Evolutionary conservation across 306 rosid genomes (phyloP).

Genomic region (Lathyrus aphaca): DNA sequence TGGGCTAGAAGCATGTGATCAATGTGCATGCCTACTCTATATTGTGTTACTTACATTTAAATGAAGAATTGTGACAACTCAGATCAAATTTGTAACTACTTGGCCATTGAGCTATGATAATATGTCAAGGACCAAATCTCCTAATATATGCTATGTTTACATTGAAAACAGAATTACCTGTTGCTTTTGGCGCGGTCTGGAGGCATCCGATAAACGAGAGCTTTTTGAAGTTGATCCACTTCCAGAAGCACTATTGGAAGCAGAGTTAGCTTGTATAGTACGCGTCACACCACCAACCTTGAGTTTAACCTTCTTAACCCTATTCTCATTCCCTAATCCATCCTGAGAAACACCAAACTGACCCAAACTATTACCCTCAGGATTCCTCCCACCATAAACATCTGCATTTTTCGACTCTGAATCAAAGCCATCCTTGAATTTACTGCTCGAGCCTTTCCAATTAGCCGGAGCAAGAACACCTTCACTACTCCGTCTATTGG

Average conservation of each 20-base stretch:
- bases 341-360: slow-evolving; percentile 56
- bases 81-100: no score
- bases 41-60: no score
- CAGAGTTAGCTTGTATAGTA: slow-evolving; percentile 76
- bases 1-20: no score
- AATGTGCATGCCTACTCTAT: no score
- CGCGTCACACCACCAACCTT: slow-evolving; percentile 80
- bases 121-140: no score
- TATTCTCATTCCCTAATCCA: slow-evolving; percentile 66
- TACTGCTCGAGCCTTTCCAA: slow-evolving; percentile 76
- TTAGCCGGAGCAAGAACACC: slow-evolving; percentile 92
- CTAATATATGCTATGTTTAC: no score
- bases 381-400: slow-evolving; percentile 53
- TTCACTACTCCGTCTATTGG: slow-evolving; percentile 69
- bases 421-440: slow-evolving; percentile 49
- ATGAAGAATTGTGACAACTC: no score
- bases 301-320: slow-evolving; percentile 86
- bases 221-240: slow-evolving; percentile 52
- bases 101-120: no score
- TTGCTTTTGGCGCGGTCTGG: slow-evolving; percentile 59
- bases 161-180: slow-evolving; percentile 57
- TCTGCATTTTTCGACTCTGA: slow-evolving; percentile 54
- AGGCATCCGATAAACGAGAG: slow-evolving; percentile 55
- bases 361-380: slow-evolving; percentile 57
- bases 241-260: slow-evolving; percentile 64